Conservation (phyloP, 768 basidiomycete genomes). For the Collybia sp. region DNA sequence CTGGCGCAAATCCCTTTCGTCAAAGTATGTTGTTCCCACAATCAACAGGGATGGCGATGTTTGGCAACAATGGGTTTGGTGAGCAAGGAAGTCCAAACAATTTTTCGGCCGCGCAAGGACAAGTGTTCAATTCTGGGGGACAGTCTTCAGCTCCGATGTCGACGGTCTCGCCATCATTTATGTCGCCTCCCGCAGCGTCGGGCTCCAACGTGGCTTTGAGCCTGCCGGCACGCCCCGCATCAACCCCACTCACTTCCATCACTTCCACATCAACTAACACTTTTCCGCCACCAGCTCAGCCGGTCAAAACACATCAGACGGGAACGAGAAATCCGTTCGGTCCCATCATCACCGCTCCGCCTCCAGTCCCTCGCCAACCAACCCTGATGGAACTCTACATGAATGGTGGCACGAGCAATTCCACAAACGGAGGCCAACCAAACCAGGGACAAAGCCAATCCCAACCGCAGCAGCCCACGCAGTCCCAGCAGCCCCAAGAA, state of each 20-base stretch:
- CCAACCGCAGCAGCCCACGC: conserved; percentile 17
- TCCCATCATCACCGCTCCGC: conserved; percentile 55
- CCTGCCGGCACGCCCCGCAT: conserved; percentile 58
- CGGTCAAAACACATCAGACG: conserved; percentile 84
- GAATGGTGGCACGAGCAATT: conserved; percentile 28
- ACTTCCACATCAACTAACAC: conserved; percentile 18
- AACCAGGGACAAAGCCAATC: conserved; percentile 22
- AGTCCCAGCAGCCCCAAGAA: conserved; percentile 13
- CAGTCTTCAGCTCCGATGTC: conserved; percentile 14
- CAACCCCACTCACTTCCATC: conserved; percentile 60
- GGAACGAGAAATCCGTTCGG: conserved; percentile 97
- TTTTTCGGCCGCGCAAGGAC: background rate
- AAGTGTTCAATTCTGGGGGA: conserved; percentile 13
- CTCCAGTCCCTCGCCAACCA: conserved; percentile 68
- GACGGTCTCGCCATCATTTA: conserved; percentile 17
- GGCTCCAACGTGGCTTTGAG: conserved; percentile 13
- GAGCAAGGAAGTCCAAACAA: conserved; percentile 10
- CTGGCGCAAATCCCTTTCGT: conserved; percentile 79
- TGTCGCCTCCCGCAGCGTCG: conserved; percentile 12
- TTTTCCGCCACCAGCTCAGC: conserved; percentile 47
- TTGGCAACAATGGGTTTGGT: conserved; percentile 25
- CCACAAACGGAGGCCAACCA: conserved; percentile 5
- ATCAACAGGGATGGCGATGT: conserved; percentile 50
- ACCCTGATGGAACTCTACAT: conserved; percentile 78
- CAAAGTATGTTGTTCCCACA: conserved; percentile 71